Evolutionary conservation across 2,329 filamentous ascomycete genomes (phyloP).

Genomic region (Bipolaris cookei): DNA sequence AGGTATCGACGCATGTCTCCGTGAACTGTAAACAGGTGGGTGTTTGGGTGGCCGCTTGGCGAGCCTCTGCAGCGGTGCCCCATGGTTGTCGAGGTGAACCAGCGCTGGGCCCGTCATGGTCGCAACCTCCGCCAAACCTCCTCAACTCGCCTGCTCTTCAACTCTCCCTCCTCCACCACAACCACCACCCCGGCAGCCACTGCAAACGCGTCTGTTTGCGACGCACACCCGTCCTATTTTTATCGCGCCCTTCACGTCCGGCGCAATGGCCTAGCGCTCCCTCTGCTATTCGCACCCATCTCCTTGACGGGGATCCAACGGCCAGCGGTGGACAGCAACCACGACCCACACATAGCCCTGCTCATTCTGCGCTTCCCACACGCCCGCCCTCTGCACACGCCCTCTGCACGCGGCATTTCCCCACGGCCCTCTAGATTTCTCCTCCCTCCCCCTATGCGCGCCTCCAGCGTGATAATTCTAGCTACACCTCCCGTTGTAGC

Average conservation of each 20-base stretch:
- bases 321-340: constrained; percentile 27
- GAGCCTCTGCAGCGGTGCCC: constrained; percentile 7
- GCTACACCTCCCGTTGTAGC: constrained; percentile 4
- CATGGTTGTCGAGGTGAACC: constrained; percentile 29
- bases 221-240: constrained; percentile 27
- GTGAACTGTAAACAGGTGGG: constrained; percentile 26
- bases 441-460: constrained; percentile 5
- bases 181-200: background rate
- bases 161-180: constrained; percentile 15
- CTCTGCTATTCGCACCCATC: constrained; percentile 20
- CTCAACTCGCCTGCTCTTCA: constrained; percentile 26
- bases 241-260: constrained; percentile 20
- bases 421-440: background rate
- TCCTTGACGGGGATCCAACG: constrained; percentile 20
- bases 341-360: constrained; percentile 20
- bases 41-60: constrained; percentile 40
- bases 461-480: background rate
- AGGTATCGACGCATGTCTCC: no score
- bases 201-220: constrained; percentile 27
- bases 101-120: constrained; percentile 22
- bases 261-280: constrained; percentile 35
- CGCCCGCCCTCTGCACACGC: constrained; percentile 4
- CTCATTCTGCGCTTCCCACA: constrained; percentile 10
- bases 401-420: constrained; percentile 4
- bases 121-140: constrained; percentile 40